Percentiles rank a stretch among this genome's conserved stretches.
Conservation (phyloP, 2,329 filamentous ascomycete genomes). For the Cladorrhinum sp. region DNA sequence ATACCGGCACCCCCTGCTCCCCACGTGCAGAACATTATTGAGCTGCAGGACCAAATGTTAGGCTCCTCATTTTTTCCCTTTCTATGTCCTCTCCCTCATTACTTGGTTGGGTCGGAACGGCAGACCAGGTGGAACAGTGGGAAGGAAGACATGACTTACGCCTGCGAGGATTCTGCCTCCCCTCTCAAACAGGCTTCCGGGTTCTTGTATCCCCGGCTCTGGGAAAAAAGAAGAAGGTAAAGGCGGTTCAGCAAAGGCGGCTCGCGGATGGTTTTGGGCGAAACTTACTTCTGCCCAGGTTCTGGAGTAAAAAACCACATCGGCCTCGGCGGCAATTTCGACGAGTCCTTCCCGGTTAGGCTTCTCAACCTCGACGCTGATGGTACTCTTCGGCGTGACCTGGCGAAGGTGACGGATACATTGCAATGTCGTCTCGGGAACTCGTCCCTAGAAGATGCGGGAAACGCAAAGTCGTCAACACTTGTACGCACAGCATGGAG, state of each 20-base stretch:
- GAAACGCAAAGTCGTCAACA: conserved; percentile 2
- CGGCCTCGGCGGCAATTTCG: conserved; percentile 58
- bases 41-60: conserved; percentile 29
- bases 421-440: conserved; percentile 56
- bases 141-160: conserved; percentile 38
- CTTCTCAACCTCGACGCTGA: conserved; percentile 74
- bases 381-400: conserved; percentile 40
- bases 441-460: conserved; percentile 52
- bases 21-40: conserved; percentile 44
- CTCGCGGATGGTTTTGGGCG: background rate
- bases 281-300: conserved; percentile 64
- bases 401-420: conserved; percentile 58
- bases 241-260: background rate
- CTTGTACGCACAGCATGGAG: background rate
- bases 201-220: conserved; percentile 34
- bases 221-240: background rate
- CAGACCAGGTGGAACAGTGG: background rate
- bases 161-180: conserved; percentile 40
- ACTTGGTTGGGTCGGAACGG: background rate
- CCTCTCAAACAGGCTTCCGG: conserved; percentile 50
- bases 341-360: conserved; percentile 58
- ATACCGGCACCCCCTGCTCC: conserved; percentile 45
- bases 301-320: conserved; percentile 72
- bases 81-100: background rate
- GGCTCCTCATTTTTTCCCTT: conserved; percentile 6